Percentiles rank a stretch among this genome's conserved stretches.
Conservation (phyloP, 1,284 basidiomycete genomes). For the Laetiporus sulphureus region DNA sequence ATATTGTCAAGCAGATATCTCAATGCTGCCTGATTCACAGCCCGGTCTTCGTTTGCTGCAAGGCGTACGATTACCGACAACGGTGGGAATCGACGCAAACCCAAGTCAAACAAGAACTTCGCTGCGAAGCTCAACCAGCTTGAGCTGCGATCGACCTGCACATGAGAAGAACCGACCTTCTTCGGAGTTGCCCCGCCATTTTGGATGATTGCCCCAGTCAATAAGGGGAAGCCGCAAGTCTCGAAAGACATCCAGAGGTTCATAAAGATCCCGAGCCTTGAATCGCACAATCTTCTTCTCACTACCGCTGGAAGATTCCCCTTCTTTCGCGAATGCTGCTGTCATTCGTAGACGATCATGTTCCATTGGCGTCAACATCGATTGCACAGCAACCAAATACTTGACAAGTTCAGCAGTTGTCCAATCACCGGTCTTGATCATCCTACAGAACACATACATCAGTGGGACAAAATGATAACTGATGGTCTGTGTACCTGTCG, state of each 20-base stretch:
- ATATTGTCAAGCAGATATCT: conserved; percentile 77
- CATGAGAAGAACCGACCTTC: conserved; percentile 56
- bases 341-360: conserved; percentile 73
- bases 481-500: conserved; percentile 46
- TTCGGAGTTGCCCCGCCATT: conserved; percentile 76
- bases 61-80: conserved; percentile 61
- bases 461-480: conserved; percentile 2
- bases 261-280: conserved; percentile 74
- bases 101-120: conserved; percentile 77
- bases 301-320: conserved; percentile 21
- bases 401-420: conserved; percentile 73
- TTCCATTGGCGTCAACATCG: conserved; percentile 65
- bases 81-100: conserved; percentile 70
- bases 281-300: conserved; percentile 38
- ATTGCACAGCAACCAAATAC: conserved; percentile 84
- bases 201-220: conserved; percentile 77
- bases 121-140: conserved; percentile 40
- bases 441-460: conserved; percentile 37
- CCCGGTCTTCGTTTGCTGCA: conserved; percentile 48
- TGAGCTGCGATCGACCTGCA: too few species aligned
- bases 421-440: conserved; percentile 84
- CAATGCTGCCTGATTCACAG: conserved; percentile 51
- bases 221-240: conserved; percentile 76
- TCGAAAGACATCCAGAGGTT: conserved; percentile 73
- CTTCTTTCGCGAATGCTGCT: conserved; percentile 73